Base-by-base conservation (phyloP, 495 filamentous ascomycete genomes). In the Talaromyces liani region DNA sequence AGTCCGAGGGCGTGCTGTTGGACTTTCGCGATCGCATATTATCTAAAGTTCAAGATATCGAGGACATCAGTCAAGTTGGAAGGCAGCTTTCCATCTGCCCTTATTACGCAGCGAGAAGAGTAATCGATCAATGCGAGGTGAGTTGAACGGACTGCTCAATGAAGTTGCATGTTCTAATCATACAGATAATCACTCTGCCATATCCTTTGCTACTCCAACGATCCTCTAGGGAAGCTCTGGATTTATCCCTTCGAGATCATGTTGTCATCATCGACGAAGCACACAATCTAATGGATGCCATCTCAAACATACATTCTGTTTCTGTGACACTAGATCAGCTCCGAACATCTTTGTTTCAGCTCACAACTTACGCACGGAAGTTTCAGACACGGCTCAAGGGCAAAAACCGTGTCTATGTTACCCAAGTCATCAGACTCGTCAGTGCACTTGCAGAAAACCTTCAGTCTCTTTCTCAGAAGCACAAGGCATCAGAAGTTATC, bases 201-300 rank as follows among this genome's bases (percentile, higher is more conserved):
- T 98, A 98, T 73, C 94, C 92, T 16, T 73, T 98, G 24, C 80
- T 98, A 0, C 79, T 98, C 29, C 94, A 98, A 67, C 89, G 88
- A 68, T 92, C 90, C 29, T 93, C 94, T 5, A 81, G 94, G 51
- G 92, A 98, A 63, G 91, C 94, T 4, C 82, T 98, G 3, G 86
- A 87, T 34, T 82, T 98, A 22, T 94, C 90, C 31, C 74, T 98
- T 9, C 92, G 93, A 67, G 88, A 85, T 6, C 93, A 97, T 71
- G 81, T 98, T 2, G 84, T 98, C 24, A 89, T 98, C 51, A 91
- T 98, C 65, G 94, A 98, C 68, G 94, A 98, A 77, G 94, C 95
- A 1, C 94, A 98, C 70, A 98, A 98, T 71, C 83, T 98, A 33
- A 97, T 97, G 87, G 92, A 97, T 72, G 90, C 93, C 2, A 92